Percentiles rank a stretch among this genome's conserved stretches.
These are phyloP conservation scores for Papiliotrema nemorosa DNA, from an alignment of 1,284 basidiomycete species.

Conservation along the genomic window DNA sequence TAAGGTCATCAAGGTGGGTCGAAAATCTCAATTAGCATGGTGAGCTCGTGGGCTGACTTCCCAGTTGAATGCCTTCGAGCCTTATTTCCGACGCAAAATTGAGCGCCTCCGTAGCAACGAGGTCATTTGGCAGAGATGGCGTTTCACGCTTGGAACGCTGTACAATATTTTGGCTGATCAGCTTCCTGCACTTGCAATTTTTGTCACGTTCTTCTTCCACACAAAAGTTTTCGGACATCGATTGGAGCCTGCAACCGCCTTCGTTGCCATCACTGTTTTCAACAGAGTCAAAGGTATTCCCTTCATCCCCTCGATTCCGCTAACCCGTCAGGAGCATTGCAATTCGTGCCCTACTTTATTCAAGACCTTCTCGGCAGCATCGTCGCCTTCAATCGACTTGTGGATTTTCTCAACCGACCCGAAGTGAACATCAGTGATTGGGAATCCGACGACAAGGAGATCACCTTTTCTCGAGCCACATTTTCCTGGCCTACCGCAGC, in stretches of 20 bases:
- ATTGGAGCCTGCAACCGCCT: conserved; percentile 43
- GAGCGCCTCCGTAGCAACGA: conserved; percentile 32
- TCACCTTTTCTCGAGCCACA: conserved; percentile 29
- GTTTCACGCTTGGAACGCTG: conserved; percentile 46
- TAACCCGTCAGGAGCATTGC: conserved; percentile 22
- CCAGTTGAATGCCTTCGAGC: conserved; percentile 48
- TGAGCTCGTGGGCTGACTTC: neutral
- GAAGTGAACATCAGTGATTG: conserved; percentile 27
- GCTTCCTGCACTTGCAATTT: conserved; percentile 31
- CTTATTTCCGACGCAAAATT: conserved; percentile 31
- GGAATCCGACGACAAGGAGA: conserved; percentile 12
- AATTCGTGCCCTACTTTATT: conserved; percentile 28
- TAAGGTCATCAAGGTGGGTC: conserved; percentile 47
- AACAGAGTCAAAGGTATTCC: conserved; percentile 30
- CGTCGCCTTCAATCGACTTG: conserved; percentile 39
- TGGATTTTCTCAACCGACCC: conserved; percentile 32
- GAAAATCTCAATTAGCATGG: neutral
- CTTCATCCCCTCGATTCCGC: too few species aligned
- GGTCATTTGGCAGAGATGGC: conserved; percentile 44
- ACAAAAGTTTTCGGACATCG: conserved; percentile 36
- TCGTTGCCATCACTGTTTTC: conserved; percentile 42
- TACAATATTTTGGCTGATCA: conserved; percentile 47
- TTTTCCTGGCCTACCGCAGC: conserved; percentile 37
- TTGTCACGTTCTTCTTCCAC: conserved; percentile 42
- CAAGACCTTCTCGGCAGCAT: conserved; percentile 31